Evolutionary conservation across 306 rosid genomes (phyloP).

Genomic region (Begonia fuchsioides): DNA sequence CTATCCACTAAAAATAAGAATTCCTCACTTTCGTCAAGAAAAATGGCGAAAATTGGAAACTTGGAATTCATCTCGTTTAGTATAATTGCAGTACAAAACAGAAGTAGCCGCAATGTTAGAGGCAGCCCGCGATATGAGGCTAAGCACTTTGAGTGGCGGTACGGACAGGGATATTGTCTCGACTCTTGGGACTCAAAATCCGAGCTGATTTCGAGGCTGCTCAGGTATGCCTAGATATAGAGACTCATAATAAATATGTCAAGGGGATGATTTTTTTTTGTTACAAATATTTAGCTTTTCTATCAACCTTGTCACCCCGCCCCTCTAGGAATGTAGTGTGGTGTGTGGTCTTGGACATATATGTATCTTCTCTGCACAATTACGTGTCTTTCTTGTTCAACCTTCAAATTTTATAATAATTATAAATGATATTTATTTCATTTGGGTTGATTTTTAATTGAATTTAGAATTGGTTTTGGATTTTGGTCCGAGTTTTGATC

Average conservation of each 20-base stretch:
- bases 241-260: slow-evolving; percentile 1
- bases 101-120: slow-evolving; percentile 71
- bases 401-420: too few species aligned
- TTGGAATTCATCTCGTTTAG: neutral
- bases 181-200: slow-evolving; percentile 21
- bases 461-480: too few species aligned
- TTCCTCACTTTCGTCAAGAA: too few species aligned
- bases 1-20: neutral
- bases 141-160: slow-evolving; percentile 17
- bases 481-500: too few species aligned
- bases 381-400: too few species aligned
- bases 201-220: slow-evolving; percentile 8
- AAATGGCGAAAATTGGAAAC: too few species aligned
- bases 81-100: slow-evolving; percentile 60
- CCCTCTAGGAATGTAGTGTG: slow-evolving; percentile 17
- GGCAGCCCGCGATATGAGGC: slow-evolving; percentile 47
- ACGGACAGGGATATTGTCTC: slow-evolving; percentile 13
- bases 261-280: slow-evolving; percentile 9
- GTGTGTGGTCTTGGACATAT: slow-evolving; percentile 3
- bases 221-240: neutral
- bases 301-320: too few species aligned
- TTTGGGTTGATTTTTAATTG: too few species aligned
- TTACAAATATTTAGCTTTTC: too few species aligned
- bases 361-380: too few species aligned
- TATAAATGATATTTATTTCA: too few species aligned